Evolutionary conservation across 768 basidiomycete genomes (phyloP), one percentile per base, ranked within the genome.

Genomic region (Punctularia strigosozonata): DNA sequence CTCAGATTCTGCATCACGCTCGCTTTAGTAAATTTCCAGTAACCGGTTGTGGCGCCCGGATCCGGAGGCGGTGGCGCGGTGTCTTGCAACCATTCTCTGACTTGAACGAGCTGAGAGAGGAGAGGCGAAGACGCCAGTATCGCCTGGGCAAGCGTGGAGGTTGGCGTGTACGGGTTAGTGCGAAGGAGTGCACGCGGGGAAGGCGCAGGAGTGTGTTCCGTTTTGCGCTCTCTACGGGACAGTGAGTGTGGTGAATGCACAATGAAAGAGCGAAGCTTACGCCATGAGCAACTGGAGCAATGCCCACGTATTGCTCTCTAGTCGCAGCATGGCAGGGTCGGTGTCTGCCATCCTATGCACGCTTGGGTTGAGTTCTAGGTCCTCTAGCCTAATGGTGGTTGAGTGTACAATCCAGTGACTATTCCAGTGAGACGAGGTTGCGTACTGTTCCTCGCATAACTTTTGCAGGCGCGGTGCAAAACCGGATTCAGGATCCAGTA

Each of bases 71-170:
- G 41, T 0, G 76, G 71, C 0, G 84, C 81, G 0, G 73, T 80
- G 30, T 86, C 82, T 44, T 88, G 83, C 1, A 89, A 66, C 88
- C 88, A 91, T 55, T 89, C 85, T n/a, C 83, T 75, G 6, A 89
- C 77, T 31, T 83, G 76, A 33, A 85, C 66, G 39, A 89, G 82
- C 43, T 88, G 87, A 1, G 72, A 59, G 25, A 89, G 74, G 2
- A 80, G 65, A 0, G 73, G 75, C 0, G 79, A 84, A 3, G 73
- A 59, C 35, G 71, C 59, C 66, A 91, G 70, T 37, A 86, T 73
- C 3, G 76, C 70, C 51, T 86, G 79, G 0, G 81, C 82, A 20
- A 91, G 69, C 0, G 77, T 77, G 4, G 75, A 69, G 0, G 82
- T 77, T 0, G 89, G 86, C 0, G 81, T 83, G 58, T 89, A 91